These are phyloP conservation scores for sunflower (Helianthus annuus) DNA, from an alignment of 129 eudicot species.

Conservation along the genomic window HanXRQr2.0-SUNRISE NC_035446.2:142774367-142774866, in stretches of 20 bases:
- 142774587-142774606: slow-evolving; percentile 53
- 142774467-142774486: slow-evolving; percentile 90
- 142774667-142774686: slow-evolving; percentile 90
- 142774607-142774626: slow-evolving; percentile 92
- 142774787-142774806: slow-evolving; percentile 72
- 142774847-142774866: slow-evolving; percentile 94
- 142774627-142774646: slow-evolving; percentile 91
- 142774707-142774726: neutral
- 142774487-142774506: slow-evolving; percentile 97
- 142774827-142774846: slow-evolving; percentile 94
- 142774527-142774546: slow-evolving; percentile 93
- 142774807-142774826: slow-evolving; percentile 84
- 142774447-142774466: slow-evolving; percentile 92
- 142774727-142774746: neutral
- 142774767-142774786: slow-evolving; percentile 59
- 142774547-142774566: slow-evolving; percentile 94
- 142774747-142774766: neutral
- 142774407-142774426: neutral
- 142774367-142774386: neutral
- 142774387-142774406: neutral
- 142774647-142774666: slow-evolving; percentile 86
- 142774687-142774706: slow-evolving; percentile 52
- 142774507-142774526: slow-evolving; percentile 98
- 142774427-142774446: slow-evolving; percentile 71
- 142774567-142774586: slow-evolving; percentile 76